These are phyloP conservation scores for Phallus indusiatus DNA, from an alignment of 768 basidiomycete species.

Conservation along the genomic window DNA sequence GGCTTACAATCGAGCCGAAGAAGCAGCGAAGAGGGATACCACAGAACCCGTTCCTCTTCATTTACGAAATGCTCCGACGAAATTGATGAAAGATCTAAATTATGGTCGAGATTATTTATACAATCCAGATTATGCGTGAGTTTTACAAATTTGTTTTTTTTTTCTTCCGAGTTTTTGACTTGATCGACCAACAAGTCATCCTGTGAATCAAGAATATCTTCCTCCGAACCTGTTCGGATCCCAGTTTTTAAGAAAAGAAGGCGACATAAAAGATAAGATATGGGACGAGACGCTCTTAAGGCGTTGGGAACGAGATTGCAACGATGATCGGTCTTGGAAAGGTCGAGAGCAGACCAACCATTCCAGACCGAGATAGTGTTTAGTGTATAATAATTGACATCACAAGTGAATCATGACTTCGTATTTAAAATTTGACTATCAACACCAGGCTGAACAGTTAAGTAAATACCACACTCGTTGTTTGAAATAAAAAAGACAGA, in stretches of 20 bases:
- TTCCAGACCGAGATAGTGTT: background rate
- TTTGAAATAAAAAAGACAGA: background rate
- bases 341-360: conserved; percentile 19
- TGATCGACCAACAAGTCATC: conserved; percentile 34
- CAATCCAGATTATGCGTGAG: conserved; percentile 49
- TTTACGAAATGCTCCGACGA: conserved; percentile 72
- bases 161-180: background rate
- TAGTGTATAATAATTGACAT: background rate
- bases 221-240: conserved; percentile 37
- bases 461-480: background rate
- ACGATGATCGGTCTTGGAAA: conserved; percentile 39
- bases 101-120: conserved; percentile 58
- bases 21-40: conserved; percentile 42
- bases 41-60: conserved; percentile 57
- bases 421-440: background rate
- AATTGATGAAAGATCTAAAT: conserved; percentile 57
- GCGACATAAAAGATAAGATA: conserved; percentile 34
- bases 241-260: conserved; percentile 35
- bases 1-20: conserved; percentile 64
- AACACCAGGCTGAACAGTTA: background rate
- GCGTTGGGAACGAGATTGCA: conserved; percentile 46
- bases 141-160: background rate
- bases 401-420: background rate
- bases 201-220: conserved; percentile 55
- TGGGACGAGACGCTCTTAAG: conserved; percentile 54